Evolutionary conservation across 257 asterid genomes (phyloP), one percentile per base, ranked within the genome.

Genomic region (Salvia hispanica): DNA sequence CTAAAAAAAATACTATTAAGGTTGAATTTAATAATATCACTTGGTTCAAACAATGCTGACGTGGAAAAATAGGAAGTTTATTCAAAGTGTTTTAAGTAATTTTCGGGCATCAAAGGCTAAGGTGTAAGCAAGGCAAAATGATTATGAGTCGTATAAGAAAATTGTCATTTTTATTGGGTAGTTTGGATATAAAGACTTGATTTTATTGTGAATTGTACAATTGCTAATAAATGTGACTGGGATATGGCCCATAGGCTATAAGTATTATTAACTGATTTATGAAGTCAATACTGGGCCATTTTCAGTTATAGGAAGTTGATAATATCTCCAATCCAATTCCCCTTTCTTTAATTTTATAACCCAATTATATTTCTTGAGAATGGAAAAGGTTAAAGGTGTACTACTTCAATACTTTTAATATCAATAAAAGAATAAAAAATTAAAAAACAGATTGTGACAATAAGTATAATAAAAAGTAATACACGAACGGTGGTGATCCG

Each of bases 241-340:
- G 31, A 25, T 52, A 13, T 58, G 67, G 52, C 71, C 79, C 77
- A 74, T 43, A 42, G 2, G 18, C 59, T 6, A 28, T 37, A 8
- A 5, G 7, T 46, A 3, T 57, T 50, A 15, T 4, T 59, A n/a
- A 34, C 77, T 42, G 69, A 37, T 74, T 74, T 84, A 77, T 71
- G 16, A 82, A 71, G 80, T 58, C 42, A 74, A 72, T 72, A 5
- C 55, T 72, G 66, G 74, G 53, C 70, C 66, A 73, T 18, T 0
- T 64, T 45, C 21, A 68, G 54, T 50, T 48, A 25, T 25, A 63
- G 53, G 16, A 14, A 58, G 8, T 13, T 67, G 57, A 67, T 13
- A 6, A 57, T 51, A 33, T 15, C 18, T 44, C 12, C 15, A 21
- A 3, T 5, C 13, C 15, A 44, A 44, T 10, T 4, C n/a, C 50